phyloP scores from a whole-genome alignment of 371 early-diverging fungal genomes.

The Choanephora cucurbitarum region DNA sequence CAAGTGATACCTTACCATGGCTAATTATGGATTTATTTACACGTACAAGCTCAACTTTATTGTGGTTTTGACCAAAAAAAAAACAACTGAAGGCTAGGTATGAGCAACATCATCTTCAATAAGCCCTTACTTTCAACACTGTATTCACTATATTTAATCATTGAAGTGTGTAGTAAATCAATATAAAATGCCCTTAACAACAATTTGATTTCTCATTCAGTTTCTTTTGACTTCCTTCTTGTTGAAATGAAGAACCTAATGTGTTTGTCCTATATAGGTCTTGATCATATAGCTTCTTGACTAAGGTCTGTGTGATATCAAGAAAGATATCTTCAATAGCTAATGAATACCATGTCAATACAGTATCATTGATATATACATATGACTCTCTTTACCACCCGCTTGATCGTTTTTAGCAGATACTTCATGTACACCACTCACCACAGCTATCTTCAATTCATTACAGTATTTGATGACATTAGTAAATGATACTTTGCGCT shows the following conservation, averaged over 20 bases:
- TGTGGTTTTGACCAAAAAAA: too few relatives aligned
- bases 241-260: conserved; percentile 2
- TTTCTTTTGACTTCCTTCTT: background rate
- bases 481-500: conserved; percentile 49
- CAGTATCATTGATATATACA: background rate
- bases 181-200: too few relatives aligned
- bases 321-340: conserved; percentile 22
- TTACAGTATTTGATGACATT: conserved; percentile 53
- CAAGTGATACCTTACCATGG: too few relatives aligned
- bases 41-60: too few relatives aligned
- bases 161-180: too few relatives aligned
- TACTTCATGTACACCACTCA: conserved; percentile 58
- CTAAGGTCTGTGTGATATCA: conserved; percentile 17
- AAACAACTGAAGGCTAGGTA: too few relatives aligned
- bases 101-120: too few relatives aligned
- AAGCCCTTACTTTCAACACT: too few relatives aligned
- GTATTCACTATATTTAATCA: too few relatives aligned
- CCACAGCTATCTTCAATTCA: conserved; percentile 24
- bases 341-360: background rate
- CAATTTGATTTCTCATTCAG: conserved; percentile 12
- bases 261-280: conserved; percentile 14
- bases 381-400: conserved; percentile 36
- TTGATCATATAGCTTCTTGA: conserved; percentile 15
- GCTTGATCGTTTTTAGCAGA: conserved; percentile 58
- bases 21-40: too few relatives aligned